Percentiles rank a stretch among this genome's conserved stretches.
These are phyloP conservation scores for Sugiyamaella mastotermitis DNA, from an alignment of 805 yeast species.

Conservation along the genomic window DNA sequence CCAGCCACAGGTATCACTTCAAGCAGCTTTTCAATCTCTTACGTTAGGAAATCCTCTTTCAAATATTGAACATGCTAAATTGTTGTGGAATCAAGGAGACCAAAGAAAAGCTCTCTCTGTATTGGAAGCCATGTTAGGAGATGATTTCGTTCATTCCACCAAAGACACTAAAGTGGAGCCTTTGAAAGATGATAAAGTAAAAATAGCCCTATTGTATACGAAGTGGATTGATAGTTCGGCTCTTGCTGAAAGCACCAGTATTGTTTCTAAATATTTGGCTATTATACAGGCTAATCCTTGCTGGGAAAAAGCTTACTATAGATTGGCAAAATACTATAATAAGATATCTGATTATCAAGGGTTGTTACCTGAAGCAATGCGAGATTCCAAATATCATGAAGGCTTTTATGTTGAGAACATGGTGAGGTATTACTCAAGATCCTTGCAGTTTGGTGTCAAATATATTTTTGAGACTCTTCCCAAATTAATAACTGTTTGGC, in stretches of 20 bases:
- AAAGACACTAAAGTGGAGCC: constrained; percentile 37
- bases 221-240: constrained; percentile 86
- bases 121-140: constrained; percentile 38
- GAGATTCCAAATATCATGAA: constrained; percentile 18
- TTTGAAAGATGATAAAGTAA: too few relatives aligned
- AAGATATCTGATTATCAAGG: constrained; percentile 66
- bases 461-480: constrained; percentile 82
- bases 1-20: constrained; percentile 66
- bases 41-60: constrained; percentile 24
- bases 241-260: constrained; percentile 68
- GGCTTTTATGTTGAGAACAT: constrained; percentile 50
- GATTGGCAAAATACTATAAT: constrained; percentile 72
- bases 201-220: constrained; percentile 74
- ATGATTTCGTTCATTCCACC: constrained; percentile 13
- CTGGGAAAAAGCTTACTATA: constrained; percentile 79
- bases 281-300: constrained; percentile 48
- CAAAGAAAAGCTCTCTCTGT: constrained; percentile 74
- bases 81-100: constrained; percentile 87
- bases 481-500: constrained; percentile 84
- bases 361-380: constrained; percentile 30
- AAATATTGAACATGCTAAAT: constrained; percentile 62
- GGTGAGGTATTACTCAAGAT: constrained; percentile 49
- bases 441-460: constrained; percentile 56
- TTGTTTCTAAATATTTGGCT: constrained; percentile 60
- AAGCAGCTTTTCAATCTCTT: constrained; percentile 54